Conservation (phyloP, 116 monocot species). For the Posidonia oceanica region DNA sequence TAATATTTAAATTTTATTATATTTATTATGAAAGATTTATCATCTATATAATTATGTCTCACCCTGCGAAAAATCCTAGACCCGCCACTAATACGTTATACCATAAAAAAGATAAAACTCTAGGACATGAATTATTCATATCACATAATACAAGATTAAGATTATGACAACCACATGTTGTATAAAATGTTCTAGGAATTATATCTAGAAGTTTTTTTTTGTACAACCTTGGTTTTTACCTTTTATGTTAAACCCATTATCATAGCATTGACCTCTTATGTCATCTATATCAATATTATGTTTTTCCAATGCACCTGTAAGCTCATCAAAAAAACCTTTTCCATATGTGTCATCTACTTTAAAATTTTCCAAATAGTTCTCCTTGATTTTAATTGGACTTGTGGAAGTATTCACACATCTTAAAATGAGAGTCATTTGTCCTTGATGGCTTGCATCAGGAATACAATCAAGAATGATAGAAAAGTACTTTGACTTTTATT, state of each 20-base stretch:
- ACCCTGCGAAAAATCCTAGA: too few species aligned
- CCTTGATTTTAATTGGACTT: not conserved
- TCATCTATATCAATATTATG: not conserved
- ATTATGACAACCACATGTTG: not conserved
- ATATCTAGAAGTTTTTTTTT: not conserved
- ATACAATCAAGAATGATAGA: not conserved
- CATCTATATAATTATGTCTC: too few species aligned
- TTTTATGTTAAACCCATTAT: conserved; percentile 1
- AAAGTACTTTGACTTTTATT: not conserved
- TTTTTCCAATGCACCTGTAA: not conserved
- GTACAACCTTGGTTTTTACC: not conserved
- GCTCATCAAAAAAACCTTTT: not conserved
- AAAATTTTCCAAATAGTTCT: not conserved
- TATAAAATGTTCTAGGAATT: conserved; percentile 2
- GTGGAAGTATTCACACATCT: not conserved
- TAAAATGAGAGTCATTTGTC: too few species aligned
- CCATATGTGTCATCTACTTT: not conserved
- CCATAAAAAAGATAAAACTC: too few species aligned
- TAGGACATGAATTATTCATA: not conserved
- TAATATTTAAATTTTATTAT: too few species aligned
- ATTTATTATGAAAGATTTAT: too few species aligned
- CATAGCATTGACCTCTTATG: not conserved
- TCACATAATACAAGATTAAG: not conserved
- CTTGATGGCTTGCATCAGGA: too few species aligned
- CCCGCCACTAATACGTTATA: too few species aligned